These are phyloP conservation scores for Fusarium staphyleae DNA, from an alignment of 2,329 filamentous ascomycete genomes.

Conservation along the genomic window DNA sequence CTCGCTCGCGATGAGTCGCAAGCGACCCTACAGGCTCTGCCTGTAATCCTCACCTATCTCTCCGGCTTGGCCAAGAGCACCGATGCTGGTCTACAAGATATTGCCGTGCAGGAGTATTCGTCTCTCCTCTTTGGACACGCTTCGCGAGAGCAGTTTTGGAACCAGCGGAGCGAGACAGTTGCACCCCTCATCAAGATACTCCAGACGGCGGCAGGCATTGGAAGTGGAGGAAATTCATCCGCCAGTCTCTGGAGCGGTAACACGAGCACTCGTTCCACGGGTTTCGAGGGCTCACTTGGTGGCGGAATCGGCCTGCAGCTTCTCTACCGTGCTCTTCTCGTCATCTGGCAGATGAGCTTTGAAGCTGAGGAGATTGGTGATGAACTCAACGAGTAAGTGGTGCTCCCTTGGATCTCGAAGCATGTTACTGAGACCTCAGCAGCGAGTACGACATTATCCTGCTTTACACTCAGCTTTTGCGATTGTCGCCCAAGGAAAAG, in stretches of 20 bases:
- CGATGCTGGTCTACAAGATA: slow-evolving; percentile 92
- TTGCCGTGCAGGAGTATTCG: slow-evolving; percentile 92
- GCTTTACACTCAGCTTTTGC: slow-evolving; percentile 90
- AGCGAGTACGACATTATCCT: slow-evolving; percentile 90
- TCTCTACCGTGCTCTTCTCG: slow-evolving; percentile 90
- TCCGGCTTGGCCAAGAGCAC: slow-evolving; percentile 82
- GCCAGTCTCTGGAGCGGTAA: slow-evolving; percentile 68
- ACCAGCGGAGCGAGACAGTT: slow-evolving; percentile 84
- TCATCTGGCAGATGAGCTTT: slow-evolving; percentile 96
- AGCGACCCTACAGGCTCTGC: slow-evolving; percentile 78
- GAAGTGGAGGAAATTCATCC: slow-evolving; percentile 68
- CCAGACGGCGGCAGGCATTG: slow-evolving; percentile 75
- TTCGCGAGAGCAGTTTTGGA: slow-evolving; percentile 87
- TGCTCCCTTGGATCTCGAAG: neutral
- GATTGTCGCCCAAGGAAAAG: slow-evolving; percentile 96
- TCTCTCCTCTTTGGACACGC: slow-evolving; percentile 77
- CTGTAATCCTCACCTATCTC: slow-evolving; percentile 85
- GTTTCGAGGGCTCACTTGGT: slow-evolving; percentile 69
- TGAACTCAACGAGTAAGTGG: slow-evolving; percentile 83
- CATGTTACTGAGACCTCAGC: slow-evolving; percentile 22
- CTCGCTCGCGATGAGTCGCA: slow-evolving; percentile 67
- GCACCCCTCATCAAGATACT: slow-evolving; percentile 84
- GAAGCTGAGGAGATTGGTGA: slow-evolving; percentile 77
- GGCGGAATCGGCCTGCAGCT: slow-evolving; percentile 91
- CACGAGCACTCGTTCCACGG: slow-evolving; percentile 61